phyloP scores from a whole-genome alignment of 1,139 yeast genomes.

The Suhomyces bokatorum region DNA sequence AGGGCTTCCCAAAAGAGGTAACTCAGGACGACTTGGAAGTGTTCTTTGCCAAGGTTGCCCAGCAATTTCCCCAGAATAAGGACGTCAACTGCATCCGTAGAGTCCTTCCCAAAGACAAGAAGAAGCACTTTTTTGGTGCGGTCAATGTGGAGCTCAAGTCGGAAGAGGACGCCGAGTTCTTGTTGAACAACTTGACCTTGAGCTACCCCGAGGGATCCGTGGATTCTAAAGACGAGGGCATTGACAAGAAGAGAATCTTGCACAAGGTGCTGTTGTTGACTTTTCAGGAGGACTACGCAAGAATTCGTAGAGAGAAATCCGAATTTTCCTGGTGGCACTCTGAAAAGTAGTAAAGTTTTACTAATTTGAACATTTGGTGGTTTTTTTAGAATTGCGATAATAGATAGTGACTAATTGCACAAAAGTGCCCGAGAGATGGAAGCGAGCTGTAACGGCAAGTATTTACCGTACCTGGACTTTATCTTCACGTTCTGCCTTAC shows the following conservation, averaged over 20 bases:
- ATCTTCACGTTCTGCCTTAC: too few relatives aligned
- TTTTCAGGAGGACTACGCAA: conserved; percentile 34
- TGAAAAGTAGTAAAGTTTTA: too few relatives aligned
- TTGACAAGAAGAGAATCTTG: conserved; percentile 41
- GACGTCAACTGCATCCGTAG: conserved; percentile 41
- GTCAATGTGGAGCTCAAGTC: conserved; percentile 84
- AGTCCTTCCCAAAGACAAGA: conserved; percentile 56
- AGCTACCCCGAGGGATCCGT: conserved; percentile 59
- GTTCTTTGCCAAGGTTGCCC: conserved; percentile 54
- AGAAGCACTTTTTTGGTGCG: conserved; percentile 69
- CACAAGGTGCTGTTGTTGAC: conserved; percentile 52
- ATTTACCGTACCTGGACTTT: too few relatives aligned
- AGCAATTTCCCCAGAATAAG: conserved; percentile 41
- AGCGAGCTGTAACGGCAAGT: too few relatives aligned
- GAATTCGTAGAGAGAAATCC: too few relatives aligned
- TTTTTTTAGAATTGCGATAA: too few relatives aligned
- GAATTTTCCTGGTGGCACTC: too few relatives aligned
- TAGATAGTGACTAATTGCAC: too few relatives aligned
- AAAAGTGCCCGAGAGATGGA: too few relatives aligned
- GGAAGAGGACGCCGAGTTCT: conserved; percentile 70
- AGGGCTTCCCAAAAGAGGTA: conserved; percentile 64
- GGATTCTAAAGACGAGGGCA: conserved; percentile 42
- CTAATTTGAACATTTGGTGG: too few relatives aligned
- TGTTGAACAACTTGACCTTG: conserved; percentile 56
- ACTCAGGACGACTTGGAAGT: conserved; percentile 77